These are phyloP conservation scores for Tetracentron sinense DNA, from an alignment of 164 flowering plant genomes.

Conservation along the genomic window DNA sequence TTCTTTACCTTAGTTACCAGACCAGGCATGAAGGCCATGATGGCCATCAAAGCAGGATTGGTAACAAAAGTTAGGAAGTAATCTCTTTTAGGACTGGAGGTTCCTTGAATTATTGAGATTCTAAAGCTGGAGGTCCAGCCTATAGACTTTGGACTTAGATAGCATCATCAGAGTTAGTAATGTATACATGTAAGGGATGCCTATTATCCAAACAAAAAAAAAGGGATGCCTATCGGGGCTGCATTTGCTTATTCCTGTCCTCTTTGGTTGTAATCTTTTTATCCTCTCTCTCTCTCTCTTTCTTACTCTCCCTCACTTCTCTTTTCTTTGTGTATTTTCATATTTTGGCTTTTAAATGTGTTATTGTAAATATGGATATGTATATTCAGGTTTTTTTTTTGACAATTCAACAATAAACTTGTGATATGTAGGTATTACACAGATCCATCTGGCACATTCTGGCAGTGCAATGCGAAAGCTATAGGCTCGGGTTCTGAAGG, in stretches of 20 bases:
- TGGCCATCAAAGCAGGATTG: not conserved
- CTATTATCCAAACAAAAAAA: too few species aligned
- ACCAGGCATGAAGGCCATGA: not conserved
- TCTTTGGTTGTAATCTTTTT: too few species aligned
- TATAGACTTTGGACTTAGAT: too few species aligned
- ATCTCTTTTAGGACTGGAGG: too few species aligned
- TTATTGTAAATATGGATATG: not conserved
- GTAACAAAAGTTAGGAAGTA: not conserved
- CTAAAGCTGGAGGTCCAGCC: too few species aligned
- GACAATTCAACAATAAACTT: not conserved
- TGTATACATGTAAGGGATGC: too few species aligned
- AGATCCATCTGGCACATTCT: constrained; percentile 98
- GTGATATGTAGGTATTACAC: constrained; percentile 70
- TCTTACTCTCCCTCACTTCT: not conserved
- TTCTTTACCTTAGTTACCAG: not conserved
- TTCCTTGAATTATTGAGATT: too few species aligned
- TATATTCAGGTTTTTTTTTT: not conserved
- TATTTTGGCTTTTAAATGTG: not conserved
- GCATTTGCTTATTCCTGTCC: not conserved
- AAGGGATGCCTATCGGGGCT: too few species aligned
- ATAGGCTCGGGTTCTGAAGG: constrained; percentile 99
- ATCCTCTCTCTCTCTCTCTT: not conserved
- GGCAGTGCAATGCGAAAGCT: constrained; percentile 99
- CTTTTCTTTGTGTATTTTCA: too few species aligned
- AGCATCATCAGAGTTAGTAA: too few species aligned